Percentiles rank a stretch among this genome's conserved stretches.
These are phyloP conservation scores for Mortierella sp. DNA, from an alignment of 371 early-diverging fungal genomes.

Conservation along the genomic window DNA sequence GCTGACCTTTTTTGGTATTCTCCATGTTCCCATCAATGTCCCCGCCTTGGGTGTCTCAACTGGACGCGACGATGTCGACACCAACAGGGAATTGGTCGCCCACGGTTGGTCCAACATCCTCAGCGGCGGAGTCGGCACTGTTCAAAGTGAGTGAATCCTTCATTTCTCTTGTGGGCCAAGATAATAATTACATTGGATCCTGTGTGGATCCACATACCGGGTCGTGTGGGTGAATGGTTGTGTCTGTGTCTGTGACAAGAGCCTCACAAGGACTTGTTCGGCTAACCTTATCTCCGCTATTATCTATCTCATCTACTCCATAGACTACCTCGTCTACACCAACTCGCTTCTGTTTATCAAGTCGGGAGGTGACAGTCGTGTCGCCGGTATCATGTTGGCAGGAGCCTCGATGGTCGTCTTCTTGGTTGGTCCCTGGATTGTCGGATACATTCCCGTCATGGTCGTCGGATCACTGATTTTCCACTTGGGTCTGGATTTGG, in stretches of 20 bases:
- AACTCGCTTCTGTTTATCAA: slow-evolving; percentile 94
- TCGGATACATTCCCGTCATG: slow-evolving; percentile 93
- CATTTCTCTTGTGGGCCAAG: not conserved
- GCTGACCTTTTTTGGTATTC: slow-evolving; percentile 91
- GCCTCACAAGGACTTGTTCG: not conserved
- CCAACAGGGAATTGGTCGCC: slow-evolving; percentile 94
- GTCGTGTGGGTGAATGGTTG: not conserved
- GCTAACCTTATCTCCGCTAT: not conserved
- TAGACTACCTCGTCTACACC: slow-evolving; percentile 89
- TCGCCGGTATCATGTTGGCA: slow-evolving; percentile 90
- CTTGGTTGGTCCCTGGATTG: slow-evolving; percentile 87
- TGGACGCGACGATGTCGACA: slow-evolving; percentile 85
- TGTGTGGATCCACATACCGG: not conserved
- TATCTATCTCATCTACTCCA: slow-evolving; percentile 6
- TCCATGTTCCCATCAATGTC: slow-evolving; percentile 96
- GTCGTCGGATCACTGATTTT: slow-evolving; percentile 95
- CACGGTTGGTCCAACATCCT: slow-evolving; percentile 93
- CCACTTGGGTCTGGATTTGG: slow-evolving; percentile 93
- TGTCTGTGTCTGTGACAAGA: not conserved
- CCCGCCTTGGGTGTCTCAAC: slow-evolving; percentile 95
- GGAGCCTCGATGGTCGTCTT: slow-evolving; percentile 84
- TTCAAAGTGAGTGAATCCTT: slow-evolving; percentile 75
- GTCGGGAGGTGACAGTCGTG: slow-evolving; percentile 89
- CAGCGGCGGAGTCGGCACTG: slow-evolving; percentile 83
- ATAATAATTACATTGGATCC: not conserved